A percentile compares a stretch with the other conserved stretches of the same genome.
phyloP scores from a whole-genome alignment of 192 early-diverging fungal species.

The Cladochytrium replicatum region DNA sequence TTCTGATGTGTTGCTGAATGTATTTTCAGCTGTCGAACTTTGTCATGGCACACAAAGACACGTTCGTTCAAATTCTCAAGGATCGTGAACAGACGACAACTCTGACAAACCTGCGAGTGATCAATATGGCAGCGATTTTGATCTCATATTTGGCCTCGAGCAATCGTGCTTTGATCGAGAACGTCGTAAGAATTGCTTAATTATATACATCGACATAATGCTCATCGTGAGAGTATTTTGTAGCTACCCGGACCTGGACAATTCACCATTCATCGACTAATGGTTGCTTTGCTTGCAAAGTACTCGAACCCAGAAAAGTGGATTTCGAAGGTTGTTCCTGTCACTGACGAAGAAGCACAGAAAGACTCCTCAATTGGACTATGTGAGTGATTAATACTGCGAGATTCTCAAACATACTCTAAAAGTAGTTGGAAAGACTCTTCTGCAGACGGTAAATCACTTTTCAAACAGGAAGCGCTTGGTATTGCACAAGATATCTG shows the following conservation, averaged over 20 bases:
- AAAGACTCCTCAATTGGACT: constrained; percentile 9
- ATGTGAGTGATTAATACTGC: constrained; percentile 9
- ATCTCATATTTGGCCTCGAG: not conserved
- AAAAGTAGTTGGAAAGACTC: constrained; percentile 1
- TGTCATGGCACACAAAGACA: constrained; percentile 32
- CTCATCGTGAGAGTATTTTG: too few relatives aligned
- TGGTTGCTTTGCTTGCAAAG: constrained; percentile 31
- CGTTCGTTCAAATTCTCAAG: constrained; percentile 44
- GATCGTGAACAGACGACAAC: constrained; percentile 31
- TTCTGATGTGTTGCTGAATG: constrained; percentile 13
- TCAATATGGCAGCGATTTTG: constrained; percentile 19
- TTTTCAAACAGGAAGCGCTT: constrained; percentile 28
- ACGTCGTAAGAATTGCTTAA: constrained; percentile 5
- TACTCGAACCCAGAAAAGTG: constrained; percentile 30
- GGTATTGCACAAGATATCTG: constrained; percentile 35
- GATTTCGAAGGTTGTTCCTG: constrained; percentile 23
- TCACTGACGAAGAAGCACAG: constrained; percentile 19
- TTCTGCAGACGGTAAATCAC: not conserved
- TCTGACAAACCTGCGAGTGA: constrained; percentile 31
- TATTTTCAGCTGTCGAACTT: constrained; percentile 33
- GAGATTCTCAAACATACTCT: too few relatives aligned
- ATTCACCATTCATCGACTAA: constrained; percentile 29
- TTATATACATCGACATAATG: too few relatives aligned
- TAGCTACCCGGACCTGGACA: constrained; percentile 31
- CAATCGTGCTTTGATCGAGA: constrained; percentile 6